Conservation (phyloP, 2,329 filamentous ascomycete genomes). For the Alternaria sp. region DNA sequence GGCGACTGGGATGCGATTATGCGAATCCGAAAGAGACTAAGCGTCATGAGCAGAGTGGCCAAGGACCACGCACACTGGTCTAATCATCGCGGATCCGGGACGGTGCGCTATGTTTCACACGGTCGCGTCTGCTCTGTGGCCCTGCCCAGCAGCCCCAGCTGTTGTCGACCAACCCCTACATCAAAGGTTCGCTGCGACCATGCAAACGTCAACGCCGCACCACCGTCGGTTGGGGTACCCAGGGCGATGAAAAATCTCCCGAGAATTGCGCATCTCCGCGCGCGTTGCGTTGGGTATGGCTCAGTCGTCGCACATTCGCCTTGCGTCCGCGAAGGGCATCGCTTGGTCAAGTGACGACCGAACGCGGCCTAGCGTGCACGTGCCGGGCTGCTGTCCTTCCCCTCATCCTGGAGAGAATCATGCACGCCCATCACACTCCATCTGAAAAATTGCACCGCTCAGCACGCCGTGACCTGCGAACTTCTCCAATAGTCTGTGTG, state of each 20-base stretch:
- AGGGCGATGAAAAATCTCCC: neutral
- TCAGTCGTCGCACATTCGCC: neutral
- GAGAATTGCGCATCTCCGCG: neutral
- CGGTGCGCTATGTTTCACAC: conserved; percentile 45
- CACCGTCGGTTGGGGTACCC: neutral
- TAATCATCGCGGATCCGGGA: conserved; percentile 42
- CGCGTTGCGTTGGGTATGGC: neutral
- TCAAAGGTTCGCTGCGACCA: conserved; percentile 6
- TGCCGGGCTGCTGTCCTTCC: neutral
- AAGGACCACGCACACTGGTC: conserved; percentile 15
- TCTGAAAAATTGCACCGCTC: conserved; percentile 16
- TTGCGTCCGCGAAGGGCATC: neutral
- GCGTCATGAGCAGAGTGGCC: conserved; percentile 20
- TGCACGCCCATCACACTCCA: conserved; percentile 33
- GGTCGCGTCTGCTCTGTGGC: conserved; percentile 25
- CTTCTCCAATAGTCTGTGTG: conserved; percentile 3
- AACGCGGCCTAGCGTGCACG: conserved; percentile 21
- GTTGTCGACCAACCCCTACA: neutral
- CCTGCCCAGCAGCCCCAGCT: conserved; percentile 1
- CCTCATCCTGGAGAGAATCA: conserved; percentile 25
- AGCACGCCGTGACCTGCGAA: conserved; percentile 15
- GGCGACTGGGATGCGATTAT: conserved; percentile 30
- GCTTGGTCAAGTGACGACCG: conserved; percentile 11
- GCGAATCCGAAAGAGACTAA: conserved; percentile 21
- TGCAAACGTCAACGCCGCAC: conserved; percentile 19